Conservation (phyloP, 2,329 filamentous ascomycete genomes). For the Nothophaeocryptopus gaeumannii region DNA sequence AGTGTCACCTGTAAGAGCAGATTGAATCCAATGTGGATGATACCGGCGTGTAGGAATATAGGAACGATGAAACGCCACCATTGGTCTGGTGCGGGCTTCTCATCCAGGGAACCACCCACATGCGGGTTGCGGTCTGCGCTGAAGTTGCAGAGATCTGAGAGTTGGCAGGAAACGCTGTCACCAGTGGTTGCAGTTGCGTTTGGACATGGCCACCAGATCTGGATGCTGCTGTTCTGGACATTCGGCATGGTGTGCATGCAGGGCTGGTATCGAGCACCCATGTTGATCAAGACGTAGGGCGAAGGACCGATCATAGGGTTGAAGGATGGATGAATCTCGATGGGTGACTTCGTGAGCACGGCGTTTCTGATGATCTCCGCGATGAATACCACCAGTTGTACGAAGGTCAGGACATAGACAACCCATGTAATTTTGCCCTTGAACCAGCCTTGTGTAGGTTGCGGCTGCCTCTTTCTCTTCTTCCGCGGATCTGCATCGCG, state of each 20-base stretch:
- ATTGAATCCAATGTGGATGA: slow-evolving; percentile 96
- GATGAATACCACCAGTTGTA: slow-evolving; percentile 83
- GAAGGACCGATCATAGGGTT: slow-evolving; percentile 98
- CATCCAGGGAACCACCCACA: slow-evolving; percentile 48
- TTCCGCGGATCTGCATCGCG: slow-evolving; percentile 33
- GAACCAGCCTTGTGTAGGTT: slow-evolving; percentile 52
- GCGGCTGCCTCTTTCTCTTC: slow-evolving; percentile 19
- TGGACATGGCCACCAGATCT: slow-evolving; percentile 73
- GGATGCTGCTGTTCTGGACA: slow-evolving; percentile 51
- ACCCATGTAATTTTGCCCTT: slow-evolving; percentile 68
- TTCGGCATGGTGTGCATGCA: slow-evolving; percentile 85
- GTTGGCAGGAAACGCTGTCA: slow-evolving; percentile 61
- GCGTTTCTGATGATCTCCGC: slow-evolving; percentile 80
- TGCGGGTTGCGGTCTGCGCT: slow-evolving; percentile 67
- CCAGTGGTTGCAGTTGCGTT: slow-evolving; percentile 63
- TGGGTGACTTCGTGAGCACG: slow-evolving; percentile 72
- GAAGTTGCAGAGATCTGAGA: slow-evolving; percentile 83
- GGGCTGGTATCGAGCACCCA: slow-evolving; percentile 87
- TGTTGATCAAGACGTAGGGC: slow-evolving; percentile 85
- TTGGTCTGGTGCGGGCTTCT: slow-evolving; percentile 72
- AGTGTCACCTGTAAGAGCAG: slow-evolving; percentile 86
- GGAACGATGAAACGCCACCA: slow-evolving; percentile 96
- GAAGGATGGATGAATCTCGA: slow-evolving; percentile 77
- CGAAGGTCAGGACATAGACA: slow-evolving; percentile 72
- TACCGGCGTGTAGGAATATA: slow-evolving; percentile 90